These are phyloP conservation scores for Plasmodium gonderi DNA, from an alignment of 169 alveolate species.

Conservation along the genomic window DNA sequence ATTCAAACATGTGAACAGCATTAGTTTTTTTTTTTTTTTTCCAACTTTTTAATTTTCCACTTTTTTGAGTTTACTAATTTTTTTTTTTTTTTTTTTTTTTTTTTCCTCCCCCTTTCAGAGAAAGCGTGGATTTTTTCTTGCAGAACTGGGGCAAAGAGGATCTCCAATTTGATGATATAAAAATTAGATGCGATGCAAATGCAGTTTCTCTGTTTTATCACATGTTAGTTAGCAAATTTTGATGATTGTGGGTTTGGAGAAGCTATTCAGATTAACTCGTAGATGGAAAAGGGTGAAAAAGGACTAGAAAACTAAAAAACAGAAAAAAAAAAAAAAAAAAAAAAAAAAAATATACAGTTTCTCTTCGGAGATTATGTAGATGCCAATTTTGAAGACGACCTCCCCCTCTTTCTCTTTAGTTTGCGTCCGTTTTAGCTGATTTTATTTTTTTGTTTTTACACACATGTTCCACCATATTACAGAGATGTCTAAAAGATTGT, in stretches of 20 bases:
- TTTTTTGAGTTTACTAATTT: not conserved
- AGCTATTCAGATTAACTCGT: not conserved
- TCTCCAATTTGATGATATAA: conserved; percentile 23
- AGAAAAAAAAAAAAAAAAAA: too few relatives aligned
- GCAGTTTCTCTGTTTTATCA: conserved; percentile 34
- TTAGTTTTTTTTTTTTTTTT: not conserved
- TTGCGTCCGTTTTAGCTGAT: too few relatives aligned
- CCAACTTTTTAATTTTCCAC: not conserved
- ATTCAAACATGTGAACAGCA: not conserved
- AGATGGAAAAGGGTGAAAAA: not conserved
- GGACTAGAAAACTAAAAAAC: not conserved
- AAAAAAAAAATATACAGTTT: not conserved
- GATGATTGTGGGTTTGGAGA: not conserved
- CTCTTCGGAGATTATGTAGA: not conserved
- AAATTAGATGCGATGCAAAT: conserved; percentile 29
- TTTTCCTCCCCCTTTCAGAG: conserved; percentile 21
- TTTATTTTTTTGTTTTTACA: too few relatives aligned
- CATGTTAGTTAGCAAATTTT: conserved; percentile 34
- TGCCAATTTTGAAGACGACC: too few relatives aligned
- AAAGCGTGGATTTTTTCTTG: conserved; percentile 46
- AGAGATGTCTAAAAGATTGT: too few relatives aligned
- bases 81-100: not conserved
- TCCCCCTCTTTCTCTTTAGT: too few relatives aligned
- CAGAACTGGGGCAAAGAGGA: not conserved
- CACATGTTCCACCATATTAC: too few relatives aligned